These are phyloP conservation scores for Microdochium trichocladiopsis DNA, from an alignment of 2,329 filamentous ascomycete species.

Conservation along the genomic window DNA sequence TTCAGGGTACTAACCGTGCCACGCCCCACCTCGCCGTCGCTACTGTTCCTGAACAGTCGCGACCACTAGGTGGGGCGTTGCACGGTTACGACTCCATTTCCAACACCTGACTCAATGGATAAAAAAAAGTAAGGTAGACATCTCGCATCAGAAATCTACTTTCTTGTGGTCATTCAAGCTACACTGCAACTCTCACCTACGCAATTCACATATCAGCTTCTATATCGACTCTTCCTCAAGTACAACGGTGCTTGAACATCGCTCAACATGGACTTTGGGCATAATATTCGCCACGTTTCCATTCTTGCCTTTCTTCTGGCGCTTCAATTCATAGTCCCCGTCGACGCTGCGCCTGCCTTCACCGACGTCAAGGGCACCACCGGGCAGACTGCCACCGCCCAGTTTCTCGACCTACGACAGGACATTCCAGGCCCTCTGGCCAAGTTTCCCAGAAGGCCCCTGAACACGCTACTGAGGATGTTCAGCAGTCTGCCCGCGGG, in stretches of 20 bases:
- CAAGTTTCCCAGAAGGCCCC: conserved; percentile 3
- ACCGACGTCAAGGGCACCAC: not conserved
- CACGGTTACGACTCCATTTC: not conserved
- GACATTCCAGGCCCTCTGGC: conserved; percentile 3
- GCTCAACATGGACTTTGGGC: not conserved
- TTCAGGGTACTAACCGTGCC: not conserved
- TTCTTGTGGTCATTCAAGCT: not conserved
- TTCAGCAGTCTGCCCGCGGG: conserved; percentile 4
- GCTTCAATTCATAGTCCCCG: not conserved
- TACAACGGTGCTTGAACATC: not conserved
- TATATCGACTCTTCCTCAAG: not conserved
- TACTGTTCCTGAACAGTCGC: no score
- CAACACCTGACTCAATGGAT: not conserved
- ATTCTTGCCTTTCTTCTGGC: not conserved
- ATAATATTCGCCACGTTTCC: not conserved
- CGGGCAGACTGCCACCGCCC: not conserved
- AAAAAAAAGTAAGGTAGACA: not conserved
- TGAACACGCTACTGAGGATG: conserved; percentile 4
- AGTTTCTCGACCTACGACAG: not conserved
- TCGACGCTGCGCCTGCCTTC: not conserved
- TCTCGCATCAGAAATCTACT: not conserved
- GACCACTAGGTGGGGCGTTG: no score
- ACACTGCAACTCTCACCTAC: not conserved
- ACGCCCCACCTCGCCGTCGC: no score
- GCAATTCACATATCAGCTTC: not conserved